These are phyloP conservation scores for Populus tomentosa DNA, from an alignment of 441 rosid genomes.

Conservation along the genomic window DNA sequence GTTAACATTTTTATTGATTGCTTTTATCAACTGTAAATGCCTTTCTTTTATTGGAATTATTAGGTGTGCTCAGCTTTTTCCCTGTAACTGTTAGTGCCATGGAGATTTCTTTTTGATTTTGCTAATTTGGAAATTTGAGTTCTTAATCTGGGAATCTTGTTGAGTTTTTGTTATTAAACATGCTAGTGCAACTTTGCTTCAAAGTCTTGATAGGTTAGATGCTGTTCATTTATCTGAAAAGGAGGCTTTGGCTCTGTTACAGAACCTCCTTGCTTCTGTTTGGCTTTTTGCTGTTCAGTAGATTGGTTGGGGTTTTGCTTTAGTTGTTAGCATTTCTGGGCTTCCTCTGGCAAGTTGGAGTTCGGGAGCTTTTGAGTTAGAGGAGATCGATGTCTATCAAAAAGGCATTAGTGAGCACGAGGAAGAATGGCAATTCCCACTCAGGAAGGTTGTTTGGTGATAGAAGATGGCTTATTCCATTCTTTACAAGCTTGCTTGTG, in stretches of 20 bases:
- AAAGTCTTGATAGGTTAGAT: constrained; percentile 28
- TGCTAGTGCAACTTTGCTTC: constrained; percentile 22
- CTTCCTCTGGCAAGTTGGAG: constrained; percentile 14
- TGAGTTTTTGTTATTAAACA: constrained; percentile 1
- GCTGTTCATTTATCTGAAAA: constrained; percentile 30
- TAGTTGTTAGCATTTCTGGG: constrained; percentile 13
- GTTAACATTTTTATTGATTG: constrained; percentile 21
- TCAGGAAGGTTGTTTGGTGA: constrained; percentile 68
- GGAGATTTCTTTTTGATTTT: not conserved
- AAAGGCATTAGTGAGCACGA: constrained; percentile 44
- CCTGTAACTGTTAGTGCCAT: not conserved
- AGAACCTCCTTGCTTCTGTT: constrained; percentile 19
- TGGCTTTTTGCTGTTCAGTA: constrained; percentile 10
- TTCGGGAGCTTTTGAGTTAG: constrained; percentile 10
- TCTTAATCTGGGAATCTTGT: constrained; percentile 3
- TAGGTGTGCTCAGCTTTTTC: constrained; percentile 11
- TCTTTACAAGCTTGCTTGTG: constrained; percentile 72
- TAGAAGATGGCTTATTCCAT: constrained; percentile 82
- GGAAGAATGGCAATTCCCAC: constrained; percentile 55
- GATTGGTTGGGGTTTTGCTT: constrained; percentile 13
- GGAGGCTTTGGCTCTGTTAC: constrained; percentile 12
- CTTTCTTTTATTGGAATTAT: constrained; percentile 15
- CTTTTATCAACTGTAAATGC: constrained; percentile 23
- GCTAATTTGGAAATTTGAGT: not conserved
- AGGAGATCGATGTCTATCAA: constrained; percentile 43